These are phyloP conservation scores for Mycena crocata DNA, from an alignment of 768 basidiomycete genomes.

Conservation along the genomic window DNA sequence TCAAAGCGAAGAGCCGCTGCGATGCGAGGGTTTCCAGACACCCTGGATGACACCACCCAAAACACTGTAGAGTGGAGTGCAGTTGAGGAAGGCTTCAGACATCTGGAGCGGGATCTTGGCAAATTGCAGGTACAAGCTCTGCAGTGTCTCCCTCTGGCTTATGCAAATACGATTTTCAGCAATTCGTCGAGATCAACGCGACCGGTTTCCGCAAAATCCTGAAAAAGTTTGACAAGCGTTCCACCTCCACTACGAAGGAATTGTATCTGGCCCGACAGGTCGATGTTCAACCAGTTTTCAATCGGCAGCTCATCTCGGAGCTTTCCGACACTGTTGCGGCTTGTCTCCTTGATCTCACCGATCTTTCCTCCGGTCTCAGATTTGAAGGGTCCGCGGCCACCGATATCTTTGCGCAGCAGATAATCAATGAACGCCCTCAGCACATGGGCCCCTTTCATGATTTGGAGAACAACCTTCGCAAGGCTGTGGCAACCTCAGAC, in stretches of 20 bases:
- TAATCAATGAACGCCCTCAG: constrained; percentile 69
- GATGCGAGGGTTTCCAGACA: constrained; percentile 76
- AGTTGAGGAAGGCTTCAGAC: constrained; percentile 94
- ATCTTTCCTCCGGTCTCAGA: constrained; percentile 78
- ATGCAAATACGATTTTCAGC: constrained; percentile 58
- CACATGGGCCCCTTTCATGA: constrained; percentile 85
- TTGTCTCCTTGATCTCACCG: constrained; percentile 82
- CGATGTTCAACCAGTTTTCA: constrained; percentile 98
- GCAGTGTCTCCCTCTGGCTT: constrained; percentile 33
- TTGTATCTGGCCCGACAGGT: constrained; percentile 96
- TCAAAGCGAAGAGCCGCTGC: constrained; percentile 92
- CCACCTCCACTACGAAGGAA: constrained; percentile 95
- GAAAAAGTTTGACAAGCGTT: constrained; percentile 98
- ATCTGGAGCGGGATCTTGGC: constrained; percentile 92
- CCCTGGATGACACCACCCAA: constrained; percentile 66
- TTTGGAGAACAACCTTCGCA: constrained; percentile 87
- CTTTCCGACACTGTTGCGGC: constrained; percentile 92
- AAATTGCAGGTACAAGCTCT: constrained; percentile 83
- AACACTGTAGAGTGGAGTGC: constrained; percentile 94
- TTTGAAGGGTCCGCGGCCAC: constrained; percentile 84
- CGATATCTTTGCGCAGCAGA: constrained; percentile 80
- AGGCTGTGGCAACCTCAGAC: constrained; percentile 76
- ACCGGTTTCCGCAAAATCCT: constrained; percentile 97
- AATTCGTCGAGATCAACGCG: constrained; percentile 98
- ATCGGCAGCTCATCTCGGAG: constrained; percentile 96